Conservation (phyloP, 495 filamentous ascomycete species). For the Cercophora newfieldiana region DNA sequence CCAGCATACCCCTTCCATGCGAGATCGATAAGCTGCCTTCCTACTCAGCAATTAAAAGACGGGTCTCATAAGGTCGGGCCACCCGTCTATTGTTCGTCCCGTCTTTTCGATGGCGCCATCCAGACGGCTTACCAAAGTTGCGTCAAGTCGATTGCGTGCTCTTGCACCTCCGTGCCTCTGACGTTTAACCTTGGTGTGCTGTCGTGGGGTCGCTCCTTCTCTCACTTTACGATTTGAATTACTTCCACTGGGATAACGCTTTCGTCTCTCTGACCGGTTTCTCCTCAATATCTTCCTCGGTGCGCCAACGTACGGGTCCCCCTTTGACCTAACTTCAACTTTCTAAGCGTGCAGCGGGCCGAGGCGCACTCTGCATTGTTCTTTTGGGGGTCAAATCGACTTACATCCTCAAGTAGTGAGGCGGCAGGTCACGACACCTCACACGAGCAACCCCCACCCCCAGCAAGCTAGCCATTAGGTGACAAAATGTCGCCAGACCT, state of each 20-base stretch:
- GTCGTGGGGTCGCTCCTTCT: not conserved
- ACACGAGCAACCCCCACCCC: not conserved
- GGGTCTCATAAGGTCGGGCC: not conserved
- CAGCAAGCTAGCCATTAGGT: not conserved
- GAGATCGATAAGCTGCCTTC: conserved; percentile 1
- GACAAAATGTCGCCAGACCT: conserved; percentile 55
- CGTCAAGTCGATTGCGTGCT: conserved; percentile 34
- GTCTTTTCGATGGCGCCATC: conserved; percentile 33
- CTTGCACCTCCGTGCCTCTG: conserved; percentile 11
- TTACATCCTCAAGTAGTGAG: not conserved
- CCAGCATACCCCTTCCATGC: not conserved
- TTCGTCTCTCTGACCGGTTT: not conserved
- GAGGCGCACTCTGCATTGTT: not conserved
- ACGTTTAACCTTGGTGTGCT: conserved; percentile 3
- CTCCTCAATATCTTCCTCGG: not conserved
- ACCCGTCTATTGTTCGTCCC: conserved; percentile 30
- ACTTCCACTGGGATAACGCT: not conserved
- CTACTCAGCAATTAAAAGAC: conserved; percentile 9
- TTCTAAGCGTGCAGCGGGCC: not conserved
- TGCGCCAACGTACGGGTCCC: not conserved
- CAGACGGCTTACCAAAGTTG: conserved; percentile 16
- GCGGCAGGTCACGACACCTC: not conserved
- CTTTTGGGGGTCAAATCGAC: not conserved
- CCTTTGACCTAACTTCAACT: not conserved
- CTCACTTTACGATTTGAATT: not conserved